phyloP scores from a whole-genome alignment of 441 rosid species.

The Eutrema salsugineum region DNA sequence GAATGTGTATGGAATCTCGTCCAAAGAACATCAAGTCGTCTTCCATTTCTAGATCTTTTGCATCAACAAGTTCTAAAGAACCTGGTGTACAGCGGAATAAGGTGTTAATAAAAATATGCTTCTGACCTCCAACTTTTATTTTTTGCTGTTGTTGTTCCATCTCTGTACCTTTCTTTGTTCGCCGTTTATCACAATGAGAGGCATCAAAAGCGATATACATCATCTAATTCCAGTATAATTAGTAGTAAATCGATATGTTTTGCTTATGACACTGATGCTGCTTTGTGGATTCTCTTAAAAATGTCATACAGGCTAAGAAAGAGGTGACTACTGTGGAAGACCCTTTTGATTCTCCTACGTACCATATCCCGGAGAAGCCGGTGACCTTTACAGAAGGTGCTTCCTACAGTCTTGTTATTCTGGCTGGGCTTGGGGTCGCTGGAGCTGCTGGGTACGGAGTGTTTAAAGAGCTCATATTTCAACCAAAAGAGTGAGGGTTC shows the following conservation, averaged over 20 bases:
- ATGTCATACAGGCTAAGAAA: slow-evolving; percentile 57
- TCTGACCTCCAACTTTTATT: not conserved
- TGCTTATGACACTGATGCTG: not conserved
- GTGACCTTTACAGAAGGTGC: slow-evolving; percentile 94
- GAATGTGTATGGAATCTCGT: slow-evolving; percentile 21
- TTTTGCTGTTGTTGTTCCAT: too few species aligned
- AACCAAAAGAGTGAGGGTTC: slow-evolving; percentile 87
- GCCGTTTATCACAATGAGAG: slow-evolving; percentile 6
- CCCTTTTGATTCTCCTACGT: slow-evolving; percentile 96
- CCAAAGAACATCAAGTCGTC: slow-evolving; percentile 18
- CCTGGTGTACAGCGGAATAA: slow-evolving; percentile 41
- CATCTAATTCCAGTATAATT: not conserved
- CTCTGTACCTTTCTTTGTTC: not conserved
- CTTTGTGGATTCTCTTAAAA: not conserved
- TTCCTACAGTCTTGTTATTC: slow-evolving; percentile 81
- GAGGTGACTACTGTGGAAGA: slow-evolving; percentile 82
- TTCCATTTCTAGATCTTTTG: slow-evolving; percentile 53
- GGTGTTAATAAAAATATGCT: slow-evolving; percentile 8
- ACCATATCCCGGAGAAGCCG: slow-evolving; percentile 91
- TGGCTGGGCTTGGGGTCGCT: slow-evolving; percentile 92
- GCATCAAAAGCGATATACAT: not conserved
- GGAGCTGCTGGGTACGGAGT: slow-evolving; percentile 90
- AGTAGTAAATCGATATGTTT: not conserved
- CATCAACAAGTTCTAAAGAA: slow-evolving; percentile 60
- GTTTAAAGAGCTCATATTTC: slow-evolving; percentile 87